Percentiles rank a stretch among this genome's conserved stretches.
These are phyloP conservation scores for Coelastrella sp. DNA, from an alignment of 139 green algal genomes.

Conservation along the genomic window DNA sequence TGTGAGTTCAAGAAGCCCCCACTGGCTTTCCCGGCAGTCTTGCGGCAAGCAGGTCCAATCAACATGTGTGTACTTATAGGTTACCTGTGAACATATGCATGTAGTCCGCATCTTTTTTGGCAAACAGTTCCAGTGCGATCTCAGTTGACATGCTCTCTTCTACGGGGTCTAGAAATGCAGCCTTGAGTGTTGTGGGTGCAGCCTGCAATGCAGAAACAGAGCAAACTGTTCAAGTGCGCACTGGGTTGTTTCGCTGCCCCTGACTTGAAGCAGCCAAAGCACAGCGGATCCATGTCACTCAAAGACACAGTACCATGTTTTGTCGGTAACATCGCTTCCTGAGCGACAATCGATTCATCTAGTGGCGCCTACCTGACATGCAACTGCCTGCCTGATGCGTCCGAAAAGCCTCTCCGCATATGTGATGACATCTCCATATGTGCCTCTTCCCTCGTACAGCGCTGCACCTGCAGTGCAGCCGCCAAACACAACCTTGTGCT, in stretches of 20 bases:
- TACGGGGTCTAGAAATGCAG: slow-evolving; percentile 88
- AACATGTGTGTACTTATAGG: background rate
- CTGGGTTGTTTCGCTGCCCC: no score
- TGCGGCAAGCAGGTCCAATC: no score
- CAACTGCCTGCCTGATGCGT: slow-evolving; percentile 55
- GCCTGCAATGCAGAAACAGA: slow-evolving; percentile 51
- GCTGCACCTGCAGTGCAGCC: background rate
- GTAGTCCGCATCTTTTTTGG: slow-evolving; percentile 77
- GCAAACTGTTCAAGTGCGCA: background rate
- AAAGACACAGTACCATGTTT: background rate
- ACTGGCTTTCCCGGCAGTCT: no score
- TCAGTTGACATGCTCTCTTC: slow-evolving; percentile 63
- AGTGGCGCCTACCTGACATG: background rate
- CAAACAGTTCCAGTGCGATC: slow-evolving; percentile 83
- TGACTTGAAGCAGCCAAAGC: no score
- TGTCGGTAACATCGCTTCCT: background rate
- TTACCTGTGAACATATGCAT: slow-evolving; percentile 84
- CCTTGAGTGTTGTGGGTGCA: slow-evolving; percentile 85
- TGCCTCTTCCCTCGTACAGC: slow-evolving; percentile 47
- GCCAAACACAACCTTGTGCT: no score
- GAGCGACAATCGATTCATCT: no score
- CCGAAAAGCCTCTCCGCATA: slow-evolving; percentile 61
- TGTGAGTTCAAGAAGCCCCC: no score
- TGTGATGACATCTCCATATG: slow-evolving; percentile 46
- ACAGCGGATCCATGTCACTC: no score